Conservation (phyloP, 257 asterid species). For the Solanum clarkiae region DNA sequence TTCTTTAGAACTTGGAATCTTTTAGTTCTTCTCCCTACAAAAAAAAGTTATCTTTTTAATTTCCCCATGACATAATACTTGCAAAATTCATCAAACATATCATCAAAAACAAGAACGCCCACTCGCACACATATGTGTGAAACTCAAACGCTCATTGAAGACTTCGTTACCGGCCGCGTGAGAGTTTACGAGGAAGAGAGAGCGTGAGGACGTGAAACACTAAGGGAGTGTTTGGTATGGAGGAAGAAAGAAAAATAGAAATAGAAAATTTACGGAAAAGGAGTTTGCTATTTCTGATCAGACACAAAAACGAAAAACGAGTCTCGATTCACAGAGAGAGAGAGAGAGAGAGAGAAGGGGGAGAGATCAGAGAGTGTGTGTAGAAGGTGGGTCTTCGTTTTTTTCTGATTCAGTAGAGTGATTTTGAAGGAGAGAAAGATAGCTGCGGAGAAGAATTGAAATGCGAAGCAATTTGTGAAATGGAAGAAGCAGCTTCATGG, state of each 20-base stretch:
- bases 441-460: constrained; percentile 13
- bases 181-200: not conserved
- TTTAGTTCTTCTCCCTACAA: not conserved
- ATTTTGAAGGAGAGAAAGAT: not conserved
- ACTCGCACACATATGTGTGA: not conserved
- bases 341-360: constrained; percentile 12
- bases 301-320: constrained; percentile 36
- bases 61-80: not conserved
- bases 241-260: not conserved
- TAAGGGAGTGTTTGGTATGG: not conserved
- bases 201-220: not conserved
- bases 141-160: not conserved
- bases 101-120: not conserved
- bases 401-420: constrained; percentile 15
- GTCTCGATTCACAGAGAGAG: constrained; percentile 20
- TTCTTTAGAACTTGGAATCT: not conserved
- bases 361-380: constrained; percentile 48
- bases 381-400: constrained; percentile 33
- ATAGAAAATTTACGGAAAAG: not conserved
- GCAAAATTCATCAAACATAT: not conserved
- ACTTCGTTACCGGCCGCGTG: not conserved
- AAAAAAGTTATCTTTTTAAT: not conserved
- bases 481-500: constrained; percentile 37
- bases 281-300: constrained; percentile 18
- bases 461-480: constrained; percentile 37